Conservation (phyloP, 805 yeast species). For the Blastobotrys parvus region DNA sequence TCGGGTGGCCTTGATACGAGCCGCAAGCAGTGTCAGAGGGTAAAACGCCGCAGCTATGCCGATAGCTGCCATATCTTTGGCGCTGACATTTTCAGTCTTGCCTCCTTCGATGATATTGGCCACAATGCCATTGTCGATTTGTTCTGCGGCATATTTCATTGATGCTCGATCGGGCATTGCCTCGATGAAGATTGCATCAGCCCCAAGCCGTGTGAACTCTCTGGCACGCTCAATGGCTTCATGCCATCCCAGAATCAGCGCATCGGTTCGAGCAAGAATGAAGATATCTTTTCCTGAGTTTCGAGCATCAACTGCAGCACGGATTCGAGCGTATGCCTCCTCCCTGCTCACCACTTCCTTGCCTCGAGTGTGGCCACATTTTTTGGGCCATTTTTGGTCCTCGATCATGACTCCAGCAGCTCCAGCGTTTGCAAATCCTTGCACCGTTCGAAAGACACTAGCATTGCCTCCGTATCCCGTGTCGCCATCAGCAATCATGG, state of each 20-base stretch:
- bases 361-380: constrained; percentile 10
- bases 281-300: constrained; percentile 6
- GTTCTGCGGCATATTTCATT: constrained; percentile 4
- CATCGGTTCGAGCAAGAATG: constrained; percentile 10
- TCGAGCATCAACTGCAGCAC: constrained; percentile 8
- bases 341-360: constrained; percentile 6
- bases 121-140: constrained; percentile 5
- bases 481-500: constrained; percentile 10
- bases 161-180: constrained; percentile 9
- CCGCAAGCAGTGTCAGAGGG: constrained; percentile 7
- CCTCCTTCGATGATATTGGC: constrained; percentile 12
- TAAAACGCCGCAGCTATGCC: constrained; percentile 10
- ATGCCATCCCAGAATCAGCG: constrained; percentile 7
- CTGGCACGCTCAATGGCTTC: constrained; percentile 6
- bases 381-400: constrained; percentile 10
- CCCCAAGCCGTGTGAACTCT: constrained; percentile 8
- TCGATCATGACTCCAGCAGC: constrained; percentile 10
- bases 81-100: constrained; percentile 10
- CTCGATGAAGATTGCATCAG: constrained; percentile 9
- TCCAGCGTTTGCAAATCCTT: constrained; percentile 9
- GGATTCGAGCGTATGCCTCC: constrained; percentile 7
- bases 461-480: constrained; percentile 11
- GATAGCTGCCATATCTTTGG: constrained; percentile 5
- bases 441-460: constrained; percentile 8
- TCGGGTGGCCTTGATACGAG: constrained; percentile 9